These are phyloP conservation scores for Parietichytrium sp. DNA, from an alignment of 108 stramenopile genomes.

Conservation along the genomic window DNA sequence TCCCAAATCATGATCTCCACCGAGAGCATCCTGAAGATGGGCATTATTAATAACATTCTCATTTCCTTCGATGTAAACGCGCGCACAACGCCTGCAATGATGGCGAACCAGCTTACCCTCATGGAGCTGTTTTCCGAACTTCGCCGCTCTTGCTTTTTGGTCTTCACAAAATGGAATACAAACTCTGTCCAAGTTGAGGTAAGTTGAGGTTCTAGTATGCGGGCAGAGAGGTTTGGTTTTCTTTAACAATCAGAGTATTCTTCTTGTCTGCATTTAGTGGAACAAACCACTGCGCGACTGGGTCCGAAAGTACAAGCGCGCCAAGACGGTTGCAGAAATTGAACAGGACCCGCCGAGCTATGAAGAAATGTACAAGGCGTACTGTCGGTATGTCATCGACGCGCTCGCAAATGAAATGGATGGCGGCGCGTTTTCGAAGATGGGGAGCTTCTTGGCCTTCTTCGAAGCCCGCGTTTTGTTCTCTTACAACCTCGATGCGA, in stretches of 20 bases:
- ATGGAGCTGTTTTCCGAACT: conserved; percentile 38
- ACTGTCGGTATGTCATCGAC: conserved; percentile 17
- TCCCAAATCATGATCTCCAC: conserved; percentile 30
- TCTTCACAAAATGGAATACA: conserved; percentile 34
- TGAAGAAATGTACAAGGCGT: conserved; percentile 19
- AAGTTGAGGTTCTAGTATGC: no score
- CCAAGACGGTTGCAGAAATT: background rate
- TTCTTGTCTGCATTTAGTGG: no score
- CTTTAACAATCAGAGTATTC: no score
- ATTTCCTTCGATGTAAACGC: conserved; percentile 30
- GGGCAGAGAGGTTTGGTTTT: no score
- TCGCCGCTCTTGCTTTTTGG: conserved; percentile 35
- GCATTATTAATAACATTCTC: conserved; percentile 37
- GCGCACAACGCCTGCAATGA: conserved; percentile 31
- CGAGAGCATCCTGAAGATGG: conserved; percentile 29
- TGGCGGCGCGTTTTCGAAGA: conserved; percentile 34
- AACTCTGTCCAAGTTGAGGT: conserved; percentile 26
- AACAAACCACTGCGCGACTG: conserved; percentile 27
- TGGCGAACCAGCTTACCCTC: conserved; percentile 31
- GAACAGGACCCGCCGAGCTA: conserved; percentile 28
- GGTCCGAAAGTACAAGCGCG: conserved; percentile 24
- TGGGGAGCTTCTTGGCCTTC: conserved; percentile 39
- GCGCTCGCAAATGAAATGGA: conserved; percentile 38
- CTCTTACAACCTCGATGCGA: conserved; percentile 33
- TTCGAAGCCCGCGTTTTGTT: conserved; percentile 28